These are phyloP conservation scores for Saturnispora mendoncae DNA, from an alignment of 805 yeast genomes.

Conservation along the genomic window DNA sequence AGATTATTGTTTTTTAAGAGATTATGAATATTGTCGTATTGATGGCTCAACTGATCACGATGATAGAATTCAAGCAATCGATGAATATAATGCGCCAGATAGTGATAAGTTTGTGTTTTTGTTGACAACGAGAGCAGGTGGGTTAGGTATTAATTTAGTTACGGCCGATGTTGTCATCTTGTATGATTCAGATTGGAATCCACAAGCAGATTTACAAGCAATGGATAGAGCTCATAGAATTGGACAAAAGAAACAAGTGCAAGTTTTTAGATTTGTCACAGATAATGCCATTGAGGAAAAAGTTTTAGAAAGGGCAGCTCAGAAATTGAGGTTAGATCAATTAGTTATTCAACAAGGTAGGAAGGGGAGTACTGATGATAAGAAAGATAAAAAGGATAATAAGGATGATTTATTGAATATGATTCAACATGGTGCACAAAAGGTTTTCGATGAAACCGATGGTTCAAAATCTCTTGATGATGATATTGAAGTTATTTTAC, in stretches of 20 bases:
- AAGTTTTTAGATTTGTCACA: conserved; percentile 67
- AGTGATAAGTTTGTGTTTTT: conserved; percentile 65
- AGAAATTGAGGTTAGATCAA: conserved; percentile 69
- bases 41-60: conserved; percentile 79
- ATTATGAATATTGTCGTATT: conserved; percentile 64
- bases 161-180: conserved; percentile 71
- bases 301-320: conserved; percentile 73
- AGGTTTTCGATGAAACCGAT: conserved; percentile 53
- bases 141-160: conserved; percentile 76
- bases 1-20: conserved; percentile 67
- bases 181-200: conserved; percentile 82
- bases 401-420: conserved; percentile 85
- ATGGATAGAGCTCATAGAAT: conserved; percentile 88
- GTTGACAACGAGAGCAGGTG: conserved; percentile 83
- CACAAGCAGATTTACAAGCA: conserved; percentile 82
- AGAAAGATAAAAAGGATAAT: conserved; percentile 26
- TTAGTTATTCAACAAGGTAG: conserved; percentile 73
- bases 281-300: conserved; percentile 81
- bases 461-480: conserved; percentile 19
- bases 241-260: conserved; percentile 79
- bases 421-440: conserved; percentile 96
- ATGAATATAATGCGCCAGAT: conserved; percentile 69
- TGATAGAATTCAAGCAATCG: conserved; percentile 67
- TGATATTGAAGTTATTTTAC: conserved; percentile 78
- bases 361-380: conserved; percentile 12